A percentile compares a stretch with the other conserved stretches of the same genome.
Evolutionary conservation across 768 basidiomycete genomes (phyloP).

Genomic region (Pleurotus ostreatus): DNA sequence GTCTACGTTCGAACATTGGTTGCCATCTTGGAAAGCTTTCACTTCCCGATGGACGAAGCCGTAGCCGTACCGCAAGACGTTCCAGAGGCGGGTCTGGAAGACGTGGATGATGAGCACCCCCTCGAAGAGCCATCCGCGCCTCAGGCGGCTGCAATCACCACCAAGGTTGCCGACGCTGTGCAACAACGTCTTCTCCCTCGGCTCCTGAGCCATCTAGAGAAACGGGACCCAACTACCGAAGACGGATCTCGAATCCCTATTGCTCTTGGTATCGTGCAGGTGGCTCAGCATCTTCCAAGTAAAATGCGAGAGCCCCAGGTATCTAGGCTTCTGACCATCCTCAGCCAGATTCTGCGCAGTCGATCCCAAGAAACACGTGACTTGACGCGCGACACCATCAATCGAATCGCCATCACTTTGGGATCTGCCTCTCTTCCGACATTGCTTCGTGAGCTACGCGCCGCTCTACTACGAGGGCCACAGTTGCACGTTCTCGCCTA

Average conservation of each 20-base stretch:
- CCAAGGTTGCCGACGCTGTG: conserved; percentile 70
- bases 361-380: conserved; percentile 92
- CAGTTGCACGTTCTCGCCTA: conserved; percentile 92
- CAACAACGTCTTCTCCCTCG: conserved; percentile 72
- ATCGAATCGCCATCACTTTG: conserved; percentile 69
- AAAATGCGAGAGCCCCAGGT: conserved; percentile 64
- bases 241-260: conserved; percentile 87
- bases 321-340: conserved; percentile 70
- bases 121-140: conserved; percentile 10
- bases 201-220: conserved; percentile 77
- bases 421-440: conserved; percentile 73
- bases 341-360: conserved; percentile 87
- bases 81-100: conserved; percentile 23
- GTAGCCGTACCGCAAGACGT: conserved; percentile 33
- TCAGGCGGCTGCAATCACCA: conserved; percentile 14
- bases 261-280: conserved; percentile 78
- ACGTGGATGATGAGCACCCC: conserved; percentile 26
- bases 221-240: conserved; percentile 72
- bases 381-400: conserved; percentile 76
- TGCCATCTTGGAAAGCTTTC: conserved; percentile 83
- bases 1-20: conserved; percentile 84
- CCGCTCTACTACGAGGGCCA: conserved; percentile 83
- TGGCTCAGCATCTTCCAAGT: conserved; percentile 77
- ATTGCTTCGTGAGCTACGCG: conserved; percentile 74
- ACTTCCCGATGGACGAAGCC: conserved; percentile 76